Evolutionary conservation across 148 eudicot species (phyloP), one percentile per base, ranked within the genome.

Genomic region (Silene conica): DNA sequence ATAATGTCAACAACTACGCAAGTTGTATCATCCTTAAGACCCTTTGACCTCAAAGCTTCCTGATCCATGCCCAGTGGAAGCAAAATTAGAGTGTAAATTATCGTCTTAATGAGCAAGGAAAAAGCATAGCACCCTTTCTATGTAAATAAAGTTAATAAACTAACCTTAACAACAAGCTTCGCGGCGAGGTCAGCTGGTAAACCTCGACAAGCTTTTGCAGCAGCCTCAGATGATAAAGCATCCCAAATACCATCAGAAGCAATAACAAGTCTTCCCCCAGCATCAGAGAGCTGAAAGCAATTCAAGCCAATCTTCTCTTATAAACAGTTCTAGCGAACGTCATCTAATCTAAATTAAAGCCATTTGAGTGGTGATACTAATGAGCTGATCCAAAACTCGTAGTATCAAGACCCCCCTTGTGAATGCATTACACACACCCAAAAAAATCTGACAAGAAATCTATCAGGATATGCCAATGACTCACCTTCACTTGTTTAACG

Each of bases 211-310:
- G 92, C 86, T 63, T 90, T 90, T 72, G 99, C 97, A 64, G 99
- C 99, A 72, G 68, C 74, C 58, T 92, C 99, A 80, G 89, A 85
- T 45, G 96, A 82, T 78, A 96, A 87, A 55, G 96, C 86, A 82
- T 96, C 99, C 99, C 99, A 92, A 25, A 96, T 90, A 73, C 96
- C 99, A 82, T 96, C 99, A 19, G 99, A 92, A 25, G 97, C 99
- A 80, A 96, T 96, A 77, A 96, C 80, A 74, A 96, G 99, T 80
- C 97, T 90, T 71, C 97, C 97, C 45, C 97, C 96, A 74, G 92
- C 86, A 78, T 86, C 89, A 69, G 96, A 92, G 74, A 95, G 92
- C 99, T 95, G 86, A 76, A 81, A 62, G 48, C 54, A 76, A 9
- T 22, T 15, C 25, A 60, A 20, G 61, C 81, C 71, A 76, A 26